A percentile compares a stretch with the other conserved stretches of the same genome.
Evolutionary conservation across 208 protist species (phyloP).

Genomic region (Leishmania guyanensis): DNA sequence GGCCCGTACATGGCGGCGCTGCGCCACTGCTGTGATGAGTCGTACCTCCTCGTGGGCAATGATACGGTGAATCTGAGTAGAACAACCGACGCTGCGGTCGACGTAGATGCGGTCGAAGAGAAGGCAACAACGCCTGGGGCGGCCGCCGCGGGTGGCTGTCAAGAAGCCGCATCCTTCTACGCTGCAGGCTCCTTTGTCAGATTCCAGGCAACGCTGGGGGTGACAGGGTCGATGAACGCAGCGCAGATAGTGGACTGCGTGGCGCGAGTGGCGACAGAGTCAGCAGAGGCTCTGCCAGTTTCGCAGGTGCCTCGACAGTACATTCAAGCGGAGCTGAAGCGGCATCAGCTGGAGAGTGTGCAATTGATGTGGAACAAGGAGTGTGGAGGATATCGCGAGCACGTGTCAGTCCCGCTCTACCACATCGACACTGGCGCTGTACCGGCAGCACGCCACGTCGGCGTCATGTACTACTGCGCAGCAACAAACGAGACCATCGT

Average conservation of each 20-base stretch:
- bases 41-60: constrained; percentile 21
- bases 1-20: constrained; percentile 3
- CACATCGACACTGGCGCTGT: not conserved
- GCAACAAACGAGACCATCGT: constrained; percentile 16
- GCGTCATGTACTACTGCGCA: constrained; percentile 46
- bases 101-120: constrained; percentile 9
- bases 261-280: constrained; percentile 15
- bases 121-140: not conserved
- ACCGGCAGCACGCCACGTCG: not conserved
- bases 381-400: constrained; percentile 29
- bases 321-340: constrained; percentile 43
- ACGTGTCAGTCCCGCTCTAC: constrained; percentile 35
- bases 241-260: constrained; percentile 26
- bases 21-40: constrained; percentile 24
- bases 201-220: constrained; percentile 20
- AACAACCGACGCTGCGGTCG: constrained; percentile 6
- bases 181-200: constrained; percentile 18
- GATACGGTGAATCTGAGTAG: not conserved
- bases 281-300: constrained; percentile 17
- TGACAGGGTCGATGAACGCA: constrained; percentile 20
- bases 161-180: constrained; percentile 21
- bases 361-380: constrained; percentile 47
- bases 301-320: constrained; percentile 21
- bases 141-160: not conserved
- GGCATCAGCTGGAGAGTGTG: constrained; percentile 53